Percentiles rank a stretch among this genome's conserved stretches.
phyloP scores from a whole-genome alignment of 306 rosid genomes.

The Purshia tridentata region DNA sequence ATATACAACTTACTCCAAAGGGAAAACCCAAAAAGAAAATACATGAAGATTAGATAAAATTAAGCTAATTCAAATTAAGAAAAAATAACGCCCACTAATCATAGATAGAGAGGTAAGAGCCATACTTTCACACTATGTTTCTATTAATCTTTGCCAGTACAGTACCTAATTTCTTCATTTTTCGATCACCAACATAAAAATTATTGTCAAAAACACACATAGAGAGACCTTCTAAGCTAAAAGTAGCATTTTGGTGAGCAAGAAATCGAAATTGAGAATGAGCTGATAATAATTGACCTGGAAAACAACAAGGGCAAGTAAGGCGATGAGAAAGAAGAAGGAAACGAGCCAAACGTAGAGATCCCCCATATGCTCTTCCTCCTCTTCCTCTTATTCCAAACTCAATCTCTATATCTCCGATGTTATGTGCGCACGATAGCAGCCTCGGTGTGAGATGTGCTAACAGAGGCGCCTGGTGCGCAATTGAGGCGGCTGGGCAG shows the following conservation, averaged over 20 bases:
- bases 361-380: slow-evolving; percentile 57
- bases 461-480: slow-evolving; percentile 23
- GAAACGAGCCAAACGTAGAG: slow-evolving; percentile 79
- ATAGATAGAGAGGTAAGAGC: not conserved
- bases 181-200: not conserved
- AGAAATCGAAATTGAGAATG: not conserved
- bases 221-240: not conserved
- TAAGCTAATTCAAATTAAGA: not conserved
- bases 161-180: not conserved
- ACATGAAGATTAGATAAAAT: not conserved
- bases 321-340: slow-evolving; percentile 75
- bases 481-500: slow-evolving; percentile 4
- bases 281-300: slow-evolving; percentile 49
- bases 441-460: not conserved
- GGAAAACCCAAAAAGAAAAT: not conserved
- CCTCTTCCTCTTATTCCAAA: slow-evolving; percentile 8
- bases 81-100: no score
- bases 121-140: not conserved
- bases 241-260: not conserved
- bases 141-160: not conserved
- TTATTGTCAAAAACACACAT: not conserved
- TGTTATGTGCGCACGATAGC: slow-evolving; percentile 8
- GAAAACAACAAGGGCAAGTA: slow-evolving; percentile 69
- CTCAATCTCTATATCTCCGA: not conserved
- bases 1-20: not conserved